Percentiles rank a stretch among this genome's conserved stretches.
phyloP scores from a whole-genome alignment of 1,139 yeast species.

The Pichia sp. region DNA sequence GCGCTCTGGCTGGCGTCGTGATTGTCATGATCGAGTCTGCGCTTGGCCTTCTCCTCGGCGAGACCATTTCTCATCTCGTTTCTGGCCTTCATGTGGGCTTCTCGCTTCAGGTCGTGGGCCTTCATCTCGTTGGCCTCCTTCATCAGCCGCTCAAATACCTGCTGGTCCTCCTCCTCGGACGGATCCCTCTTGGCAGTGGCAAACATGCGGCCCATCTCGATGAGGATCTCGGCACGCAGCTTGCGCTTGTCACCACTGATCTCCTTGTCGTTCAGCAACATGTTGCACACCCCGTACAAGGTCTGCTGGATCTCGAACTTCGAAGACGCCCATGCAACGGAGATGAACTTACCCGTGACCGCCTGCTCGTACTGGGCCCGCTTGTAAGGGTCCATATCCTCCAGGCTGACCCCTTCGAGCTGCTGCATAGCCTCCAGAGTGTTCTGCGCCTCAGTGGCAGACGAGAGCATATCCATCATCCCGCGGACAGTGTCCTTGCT shows the following conservation, averaged over 20 bases:
- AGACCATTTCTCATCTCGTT: neutral
- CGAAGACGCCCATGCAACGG: slow-evolving; percentile 77
- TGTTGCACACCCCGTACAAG: slow-evolving; percentile 61
- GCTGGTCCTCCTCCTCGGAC: slow-evolving; percentile 71
- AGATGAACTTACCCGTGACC: slow-evolving; percentile 68
- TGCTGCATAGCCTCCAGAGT: slow-evolving; percentile 80
- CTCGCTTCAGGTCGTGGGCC: slow-evolving; percentile 29
- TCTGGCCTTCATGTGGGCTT: slow-evolving; percentile 13
- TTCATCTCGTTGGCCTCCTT: slow-evolving; percentile 57
- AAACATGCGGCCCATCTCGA: slow-evolving; percentile 55
- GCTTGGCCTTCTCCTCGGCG: neutral
- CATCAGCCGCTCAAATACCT: slow-evolving; percentile 73
- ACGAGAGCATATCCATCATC: slow-evolving; percentile 76
- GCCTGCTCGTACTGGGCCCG: slow-evolving; percentile 61
- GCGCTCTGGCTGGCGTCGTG: neutral
- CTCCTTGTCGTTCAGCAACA: slow-evolving; percentile 52
- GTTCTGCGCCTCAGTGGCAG: slow-evolving; percentile 86
- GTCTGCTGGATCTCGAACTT: slow-evolving; percentile 69
- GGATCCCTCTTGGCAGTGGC: slow-evolving; percentile 52
- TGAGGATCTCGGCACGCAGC: slow-evolving; percentile 56
- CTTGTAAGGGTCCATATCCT: slow-evolving; percentile 45
- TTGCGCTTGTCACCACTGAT: slow-evolving; percentile 48
- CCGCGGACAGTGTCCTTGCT: slow-evolving; percentile 84
- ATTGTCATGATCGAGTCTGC: neutral
- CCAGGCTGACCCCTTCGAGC: slow-evolving; percentile 51